phyloP scores from a whole-genome alignment of 208 protist species.

The Crithidia fasciculata region DNA sequence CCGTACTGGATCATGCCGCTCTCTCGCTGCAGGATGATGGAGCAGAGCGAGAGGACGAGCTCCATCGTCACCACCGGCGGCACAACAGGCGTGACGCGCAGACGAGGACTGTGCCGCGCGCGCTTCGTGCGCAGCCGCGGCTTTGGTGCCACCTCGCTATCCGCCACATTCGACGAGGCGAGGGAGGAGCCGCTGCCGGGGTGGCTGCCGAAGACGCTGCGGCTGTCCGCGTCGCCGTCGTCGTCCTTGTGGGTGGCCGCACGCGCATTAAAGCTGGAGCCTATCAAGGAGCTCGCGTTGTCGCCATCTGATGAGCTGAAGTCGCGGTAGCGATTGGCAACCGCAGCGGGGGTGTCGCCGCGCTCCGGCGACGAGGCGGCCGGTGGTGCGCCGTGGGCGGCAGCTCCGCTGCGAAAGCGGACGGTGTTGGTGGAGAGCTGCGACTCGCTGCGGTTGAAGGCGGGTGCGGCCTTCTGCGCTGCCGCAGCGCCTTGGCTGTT shows the following conservation, averaged over 20 bases:
- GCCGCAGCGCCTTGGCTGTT: background rate
- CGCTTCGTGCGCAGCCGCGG: conserved; percentile 6
- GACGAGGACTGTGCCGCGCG: conserved; percentile 8
- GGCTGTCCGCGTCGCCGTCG: conserved; percentile 7
- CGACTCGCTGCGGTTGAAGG: conserved; percentile 7
- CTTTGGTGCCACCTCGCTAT: conserved; percentile 3
- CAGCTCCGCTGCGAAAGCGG: conserved; percentile 6
- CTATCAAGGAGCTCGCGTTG: background rate
- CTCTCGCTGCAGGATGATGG: conserved; percentile 56
- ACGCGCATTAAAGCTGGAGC: conserved; percentile 5
- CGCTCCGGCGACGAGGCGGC: conserved; percentile 9
- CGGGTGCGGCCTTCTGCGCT: background rate
- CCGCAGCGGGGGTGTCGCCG: conserved; percentile 6
- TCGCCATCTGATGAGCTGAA: conserved; percentile 3
- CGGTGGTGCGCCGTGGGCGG: conserved; percentile 5
- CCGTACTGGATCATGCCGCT: conserved; percentile 59
- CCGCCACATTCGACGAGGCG: conserved; percentile 6
- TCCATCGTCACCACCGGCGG: conserved; percentile 54
- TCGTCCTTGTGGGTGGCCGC: conserved; percentile 19
- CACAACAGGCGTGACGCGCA: conserved; percentile 28
- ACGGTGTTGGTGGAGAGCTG: conserved; percentile 24
- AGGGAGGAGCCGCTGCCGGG: conserved; percentile 11
- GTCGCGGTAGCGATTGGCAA: conserved; percentile 7
- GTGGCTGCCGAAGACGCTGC: background rate
- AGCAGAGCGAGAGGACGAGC: conserved; percentile 60